Conservation (phyloP, 169 alveolate genomes). For the Plasmodium adleri region DNA sequence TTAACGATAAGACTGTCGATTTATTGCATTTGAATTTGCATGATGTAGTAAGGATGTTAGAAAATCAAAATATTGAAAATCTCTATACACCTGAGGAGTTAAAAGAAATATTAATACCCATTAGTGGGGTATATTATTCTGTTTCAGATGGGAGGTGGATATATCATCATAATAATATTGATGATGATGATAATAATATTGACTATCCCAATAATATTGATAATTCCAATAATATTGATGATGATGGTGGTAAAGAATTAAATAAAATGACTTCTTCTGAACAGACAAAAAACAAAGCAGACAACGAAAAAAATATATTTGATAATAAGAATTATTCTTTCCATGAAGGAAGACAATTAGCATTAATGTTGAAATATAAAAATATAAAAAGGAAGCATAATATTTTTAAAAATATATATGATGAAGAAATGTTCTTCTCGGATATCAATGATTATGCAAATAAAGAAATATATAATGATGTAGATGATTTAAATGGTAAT, state of each 20-base stretch:
- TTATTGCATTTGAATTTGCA: conserved; percentile 25
- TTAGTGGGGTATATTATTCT: conserved; percentile 54
- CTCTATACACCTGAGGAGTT: conserved; percentile 66
- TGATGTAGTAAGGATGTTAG: conserved; percentile 56
- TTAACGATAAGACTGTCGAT: conserved; percentile 13
- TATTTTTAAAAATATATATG: conserved; percentile 43
- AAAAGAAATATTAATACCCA: conserved; percentile 39
- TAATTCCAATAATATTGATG: too few relatives aligned
- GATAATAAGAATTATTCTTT: conserved; percentile 25
- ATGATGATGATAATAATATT: neutral
- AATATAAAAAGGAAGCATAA: conserved; percentile 39
- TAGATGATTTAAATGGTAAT: neutral
- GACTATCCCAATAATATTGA: too few relatives aligned
- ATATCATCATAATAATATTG: conserved; percentile 13
- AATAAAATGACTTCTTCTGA: neutral
- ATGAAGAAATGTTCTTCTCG: conserved; percentile 49
- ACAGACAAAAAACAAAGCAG: conserved; percentile 5
- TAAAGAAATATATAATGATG: neutral
- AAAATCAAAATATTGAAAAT: conserved; percentile 59
- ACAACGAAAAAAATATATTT: conserved; percentile 19
- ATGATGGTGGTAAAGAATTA: neutral
- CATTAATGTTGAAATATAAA: conserved; percentile 43
- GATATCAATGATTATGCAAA: neutral
- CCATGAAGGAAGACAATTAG: conserved; percentile 61
- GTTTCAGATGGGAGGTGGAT: conserved; percentile 19